Base-by-base conservation (phyloP, 192 early-diverging fungal genomes). In the Backusella tuberculispora region DNA sequence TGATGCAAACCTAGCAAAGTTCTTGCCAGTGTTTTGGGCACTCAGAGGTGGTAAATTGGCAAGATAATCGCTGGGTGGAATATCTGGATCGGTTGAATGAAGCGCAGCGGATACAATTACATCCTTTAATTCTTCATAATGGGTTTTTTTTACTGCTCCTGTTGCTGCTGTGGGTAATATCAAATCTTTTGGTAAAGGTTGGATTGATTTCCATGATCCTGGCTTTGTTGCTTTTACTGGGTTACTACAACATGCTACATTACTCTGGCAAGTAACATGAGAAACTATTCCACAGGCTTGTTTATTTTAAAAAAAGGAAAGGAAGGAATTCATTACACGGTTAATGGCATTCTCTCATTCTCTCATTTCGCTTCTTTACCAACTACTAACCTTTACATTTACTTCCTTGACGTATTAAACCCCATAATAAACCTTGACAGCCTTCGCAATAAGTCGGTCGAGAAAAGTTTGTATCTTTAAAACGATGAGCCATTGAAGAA, bases 341-440 rank as follows among this genome's bases (percentile, higher is more conserved):
- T 29, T 41, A 29, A 17, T 34, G 29, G 29, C 2, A 34, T 34
- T 47, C 1, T 38, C 12, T n/a, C 47, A 34, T 50, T 17, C 69
- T 6, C 21, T 37, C 34, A 24, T 21, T 37, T 67, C 34, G 12
- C 10, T 13, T 24, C n/a, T 48, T 65, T 65, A 44, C 41, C 6
- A 65, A 65, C 8, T 21, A 73, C 17, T 74, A 76, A 86, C 86
- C 86, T 81, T 79, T 71, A 71, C 92, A 94, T 43, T 84, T 82
- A 21, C 81, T 70, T 6, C 92, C 92, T 73, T 94, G 91, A 64
- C 85, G 86, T 17, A 83, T 85, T 19, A 92, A 71, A 15, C 92
- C 92, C 92, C 92, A 94, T 48, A 94, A 82, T 50, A 93, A 79
- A 63, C 89, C 84, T 26, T 83, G 83, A 78, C 92, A 94, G 44